Conservation (phyloP, 2,329 filamentous ascomycete species). For the Sphaerulina musiva region DNA sequence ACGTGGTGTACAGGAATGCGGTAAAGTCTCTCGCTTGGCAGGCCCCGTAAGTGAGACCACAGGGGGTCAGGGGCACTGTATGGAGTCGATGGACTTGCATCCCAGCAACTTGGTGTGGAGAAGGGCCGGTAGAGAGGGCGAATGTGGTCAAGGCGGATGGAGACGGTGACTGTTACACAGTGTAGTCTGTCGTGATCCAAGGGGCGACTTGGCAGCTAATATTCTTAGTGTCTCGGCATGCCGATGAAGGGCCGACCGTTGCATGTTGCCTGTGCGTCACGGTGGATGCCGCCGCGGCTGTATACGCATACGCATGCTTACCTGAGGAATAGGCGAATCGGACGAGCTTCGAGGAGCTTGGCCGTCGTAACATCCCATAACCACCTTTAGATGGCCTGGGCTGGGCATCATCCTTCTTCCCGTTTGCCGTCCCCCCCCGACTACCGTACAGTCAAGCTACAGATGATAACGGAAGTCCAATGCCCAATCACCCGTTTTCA, state of each 20-base stretch:
- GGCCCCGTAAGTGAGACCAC: too few relatives aligned
- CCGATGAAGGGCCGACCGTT: constrained; percentile 4
- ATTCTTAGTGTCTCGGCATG: constrained; percentile 11
- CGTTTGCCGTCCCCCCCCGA: too few relatives aligned
- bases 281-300: too few relatives aligned
- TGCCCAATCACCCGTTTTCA: constrained; percentile 13
- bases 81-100: neutral
- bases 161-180: neutral
- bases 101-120: neutral
- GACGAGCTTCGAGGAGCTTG: neutral
- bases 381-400: neutral
- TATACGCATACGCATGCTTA: too few relatives aligned
- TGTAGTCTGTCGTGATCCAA: too few relatives aligned
- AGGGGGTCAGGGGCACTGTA: neutral
- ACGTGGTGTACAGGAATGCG: neutral
- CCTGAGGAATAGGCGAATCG: too few relatives aligned
- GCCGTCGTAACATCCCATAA: neutral
- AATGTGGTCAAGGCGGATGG: constrained; percentile 13
- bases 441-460: neutral
- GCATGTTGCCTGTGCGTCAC: too few relatives aligned
- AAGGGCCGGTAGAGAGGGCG: neutral
- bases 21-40: neutral
- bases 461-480: constrained; percentile 13
- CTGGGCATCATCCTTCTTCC: neutral
- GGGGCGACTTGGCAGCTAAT: constrained; percentile 4